Percentiles rank a stretch among this genome's conserved stretches.
phyloP scores from a whole-genome alignment of 768 basidiomycete genomes.

The Trichaptum fuscoviolaceum region DNA sequence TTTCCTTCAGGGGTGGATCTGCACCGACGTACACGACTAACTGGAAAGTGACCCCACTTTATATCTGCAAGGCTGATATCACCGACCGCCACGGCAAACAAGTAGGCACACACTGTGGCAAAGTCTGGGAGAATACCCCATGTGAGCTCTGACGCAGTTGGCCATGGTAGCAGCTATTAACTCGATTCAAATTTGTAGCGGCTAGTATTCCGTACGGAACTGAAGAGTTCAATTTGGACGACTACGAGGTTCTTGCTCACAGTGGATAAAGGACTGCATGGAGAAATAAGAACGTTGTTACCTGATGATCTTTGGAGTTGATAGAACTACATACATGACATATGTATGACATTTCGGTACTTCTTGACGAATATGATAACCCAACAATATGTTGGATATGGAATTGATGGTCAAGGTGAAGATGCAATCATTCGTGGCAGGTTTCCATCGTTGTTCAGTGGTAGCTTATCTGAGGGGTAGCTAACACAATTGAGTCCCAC shows the following conservation, averaged over 20 bases:
- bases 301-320: not conserved
- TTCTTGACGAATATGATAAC: not conserved
- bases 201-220: not conserved
- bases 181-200: not conserved
- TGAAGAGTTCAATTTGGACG: not conserved
- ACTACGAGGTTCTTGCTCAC: not conserved
- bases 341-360: not conserved
- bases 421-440: too few relatives aligned
- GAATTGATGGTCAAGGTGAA: too few relatives aligned
- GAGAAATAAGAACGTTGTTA: not conserved
- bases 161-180: not conserved
- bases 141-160: too few relatives aligned
- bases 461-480: too few relatives aligned
- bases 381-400: too few relatives aligned
- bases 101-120: not conserved
- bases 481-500: too few relatives aligned
- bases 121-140: not conserved
- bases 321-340: not conserved
- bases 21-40: not conserved
- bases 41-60: not conserved
- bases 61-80: not conserved
- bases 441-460: too few relatives aligned
- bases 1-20: not conserved
- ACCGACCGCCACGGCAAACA: not conserved
- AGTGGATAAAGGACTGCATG: not conserved